Percentiles rank a stretch among this genome's conserved stretches.
These are phyloP conservation scores for Boletus subcaerulescens DNA, from an alignment of 768 basidiomycete species.

Conservation along the genomic window DNA sequence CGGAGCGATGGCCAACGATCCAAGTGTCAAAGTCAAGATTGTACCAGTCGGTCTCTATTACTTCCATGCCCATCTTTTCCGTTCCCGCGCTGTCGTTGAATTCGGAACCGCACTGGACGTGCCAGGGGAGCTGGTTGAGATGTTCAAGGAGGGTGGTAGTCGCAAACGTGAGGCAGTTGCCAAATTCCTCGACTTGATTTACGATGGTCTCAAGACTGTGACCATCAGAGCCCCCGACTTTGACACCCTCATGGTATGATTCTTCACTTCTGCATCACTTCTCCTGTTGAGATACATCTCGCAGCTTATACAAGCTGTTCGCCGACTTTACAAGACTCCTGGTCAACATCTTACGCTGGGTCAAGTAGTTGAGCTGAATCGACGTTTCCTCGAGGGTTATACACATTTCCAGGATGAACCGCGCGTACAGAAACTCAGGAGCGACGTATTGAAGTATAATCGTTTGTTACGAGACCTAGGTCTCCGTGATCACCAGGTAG, in stretches of 20 bases:
- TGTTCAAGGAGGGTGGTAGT: constrained; percentile 87
- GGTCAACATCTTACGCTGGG: constrained; percentile 91
- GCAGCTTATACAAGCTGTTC: constrained; percentile 92
- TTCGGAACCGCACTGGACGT: constrained; percentile 91
- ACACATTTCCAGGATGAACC: constrained; percentile 91
- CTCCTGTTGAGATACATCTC: constrained; percentile 3
- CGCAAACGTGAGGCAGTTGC: constrained; percentile 89
- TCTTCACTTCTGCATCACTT: not conserved
- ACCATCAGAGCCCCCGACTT: constrained; percentile 95
- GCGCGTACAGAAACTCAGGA: constrained; percentile 74
- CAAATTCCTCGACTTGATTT: constrained; percentile 86
- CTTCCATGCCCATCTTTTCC: constrained; percentile 82
- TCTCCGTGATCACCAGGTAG: constrained; percentile 88
- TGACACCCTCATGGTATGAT: constrained; percentile 92
- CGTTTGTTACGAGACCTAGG: constrained; percentile 85
- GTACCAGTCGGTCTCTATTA: constrained; percentile 81
- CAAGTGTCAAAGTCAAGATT: constrained; percentile 83
- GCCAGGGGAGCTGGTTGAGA: constrained; percentile 81
- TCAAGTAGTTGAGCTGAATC: constrained; percentile 93
- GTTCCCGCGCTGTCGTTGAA: constrained; percentile 95
- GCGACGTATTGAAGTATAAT: constrained; percentile 86
- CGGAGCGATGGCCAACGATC: constrained; percentile 93
- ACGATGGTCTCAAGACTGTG: constrained; percentile 92
- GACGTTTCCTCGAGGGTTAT: constrained; percentile 91
- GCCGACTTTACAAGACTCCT: constrained; percentile 90